Percentiles rank a stretch among this genome's conserved stretches.
Evolutionary conservation across 805 yeast species (phyloP).

Genomic region (Pichia californica): DNA sequence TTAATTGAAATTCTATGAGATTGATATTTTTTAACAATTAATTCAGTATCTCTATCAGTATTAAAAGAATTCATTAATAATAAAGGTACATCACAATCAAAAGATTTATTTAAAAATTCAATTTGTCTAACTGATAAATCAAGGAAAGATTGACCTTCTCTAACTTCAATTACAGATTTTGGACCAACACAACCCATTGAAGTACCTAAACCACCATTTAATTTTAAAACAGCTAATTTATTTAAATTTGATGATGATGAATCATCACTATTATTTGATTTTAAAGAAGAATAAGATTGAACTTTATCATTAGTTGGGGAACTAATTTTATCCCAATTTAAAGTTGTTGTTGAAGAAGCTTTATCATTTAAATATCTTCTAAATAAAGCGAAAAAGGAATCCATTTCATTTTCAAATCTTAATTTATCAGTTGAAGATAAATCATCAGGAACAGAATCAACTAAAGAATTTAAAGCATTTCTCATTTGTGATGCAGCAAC

Average conservation of each 20-base stretch:
- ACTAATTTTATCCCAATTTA: slow-evolving; percentile 94
- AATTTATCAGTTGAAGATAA: slow-evolving; percentile 38
- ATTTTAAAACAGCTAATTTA: slow-evolving; percentile 89
- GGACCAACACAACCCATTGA: slow-evolving; percentile 99
- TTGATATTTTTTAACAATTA: slow-evolving; percentile 91
- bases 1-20: slow-evolving; percentile 93
- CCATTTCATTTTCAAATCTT: slow-evolving; percentile 86
- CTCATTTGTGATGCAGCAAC: slow-evolving; percentile 98
- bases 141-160: slow-evolving; percentile 96
- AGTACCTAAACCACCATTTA: slow-evolving; percentile 98
- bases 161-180: slow-evolving; percentile 94
- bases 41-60: slow-evolving; percentile 92
- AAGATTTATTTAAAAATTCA: slow-evolving; percentile 84
- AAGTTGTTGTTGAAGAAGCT: slow-evolving; percentile 71
- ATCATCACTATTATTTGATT: slow-evolving; percentile 29
- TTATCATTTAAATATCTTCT: slow-evolving; percentile 88
- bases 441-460: slow-evolving; percentile 58
- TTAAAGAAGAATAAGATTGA: slow-evolving; percentile 60
- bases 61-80: slow-evolving; percentile 98
- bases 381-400: slow-evolving; percentile 85
- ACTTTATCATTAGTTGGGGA: slow-evolving; percentile 90
- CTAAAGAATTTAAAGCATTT: slow-evolving; percentile 82
- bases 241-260: no score
- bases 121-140: slow-evolving; percentile 96
- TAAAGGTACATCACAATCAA: slow-evolving; percentile 90